Evolutionary conservation across 2,329 filamentous ascomycete species (phyloP).

Genomic region (Epichloe bromicola): DNA sequence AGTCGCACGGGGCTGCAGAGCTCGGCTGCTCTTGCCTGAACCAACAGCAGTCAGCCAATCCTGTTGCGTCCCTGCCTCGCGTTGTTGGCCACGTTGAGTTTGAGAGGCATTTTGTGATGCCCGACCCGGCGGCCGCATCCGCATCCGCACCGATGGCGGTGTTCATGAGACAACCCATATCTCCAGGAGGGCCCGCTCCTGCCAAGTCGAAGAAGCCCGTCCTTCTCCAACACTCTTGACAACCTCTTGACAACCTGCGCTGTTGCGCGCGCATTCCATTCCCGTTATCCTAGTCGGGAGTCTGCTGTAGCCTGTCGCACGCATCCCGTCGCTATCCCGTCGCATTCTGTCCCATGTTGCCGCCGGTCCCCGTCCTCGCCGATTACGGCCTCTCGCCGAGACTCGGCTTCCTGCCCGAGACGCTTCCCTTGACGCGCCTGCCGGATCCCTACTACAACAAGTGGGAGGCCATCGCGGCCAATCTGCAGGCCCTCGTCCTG

Average conservation of each 20-base stretch:
- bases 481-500: constrained; percentile 76
- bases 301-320: too few species aligned
- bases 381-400: constrained; percentile 70
- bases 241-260: not conserved
- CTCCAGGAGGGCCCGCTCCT: too few species aligned
- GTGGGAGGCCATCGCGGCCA: constrained; percentile 80
- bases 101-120: too few species aligned
- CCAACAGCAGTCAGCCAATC: not conserved
- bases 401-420: constrained; percentile 78
- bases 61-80: not conserved
- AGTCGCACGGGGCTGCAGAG: too few species aligned
- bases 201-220: too few species aligned
- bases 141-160: not conserved
- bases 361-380: constrained; percentile 47
- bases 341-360: constrained; percentile 33
- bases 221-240: too few species aligned
- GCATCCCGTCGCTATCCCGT: not conserved
- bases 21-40: too few species aligned
- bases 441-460: constrained; percentile 87
- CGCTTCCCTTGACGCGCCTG: constrained; percentile 65
- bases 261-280: not conserved
- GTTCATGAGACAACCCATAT: too few species aligned
- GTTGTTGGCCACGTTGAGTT: too few species aligned
- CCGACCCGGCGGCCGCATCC: too few species aligned
- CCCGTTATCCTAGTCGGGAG: too few species aligned